phyloP scores from a whole-genome alignment of 495 filamentous ascomycete genomes.

The Jackrogersella multiformis region DNA sequence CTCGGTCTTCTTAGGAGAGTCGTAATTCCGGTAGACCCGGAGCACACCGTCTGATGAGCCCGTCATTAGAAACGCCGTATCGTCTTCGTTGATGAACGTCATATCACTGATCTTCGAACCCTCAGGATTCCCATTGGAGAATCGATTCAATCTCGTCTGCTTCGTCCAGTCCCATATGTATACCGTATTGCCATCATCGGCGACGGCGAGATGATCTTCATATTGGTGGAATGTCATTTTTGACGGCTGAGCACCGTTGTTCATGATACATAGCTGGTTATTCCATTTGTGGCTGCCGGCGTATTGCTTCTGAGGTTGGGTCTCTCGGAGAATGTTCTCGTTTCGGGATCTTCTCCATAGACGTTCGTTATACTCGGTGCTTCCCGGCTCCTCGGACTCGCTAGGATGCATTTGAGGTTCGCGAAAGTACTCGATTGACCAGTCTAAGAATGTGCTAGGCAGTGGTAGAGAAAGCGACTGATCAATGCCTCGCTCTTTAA shows the following conservation, averaged over 20 bases:
- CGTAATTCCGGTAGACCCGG: constrained; percentile 92
- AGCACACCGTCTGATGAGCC: constrained; percentile 94
- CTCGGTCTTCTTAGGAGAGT: constrained; percentile 74
- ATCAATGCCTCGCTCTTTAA: constrained; percentile 66
- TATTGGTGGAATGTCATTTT: constrained; percentile 98
- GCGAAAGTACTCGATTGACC: constrained; percentile 98
- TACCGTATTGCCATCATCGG: constrained; percentile 89
- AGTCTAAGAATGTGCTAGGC: constrained; percentile 85
- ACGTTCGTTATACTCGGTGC: constrained; percentile 94
- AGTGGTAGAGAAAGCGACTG: constrained; percentile 73
- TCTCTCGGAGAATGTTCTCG: constrained; percentile 87
- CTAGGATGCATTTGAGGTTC: constrained; percentile 98
- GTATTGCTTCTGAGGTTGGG: constrained; percentile 89
- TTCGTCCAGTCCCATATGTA: constrained; percentile 94
- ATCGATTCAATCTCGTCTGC: constrained; percentile 75
- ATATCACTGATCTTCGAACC: constrained; percentile 94
- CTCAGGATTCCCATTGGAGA: constrained; percentile 91
- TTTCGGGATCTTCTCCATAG: constrained; percentile 94
- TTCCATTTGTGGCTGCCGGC: constrained; percentile 88
- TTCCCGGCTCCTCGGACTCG: constrained; percentile 95
- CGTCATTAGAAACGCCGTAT: constrained; percentile 92
- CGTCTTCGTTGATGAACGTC: constrained; percentile 97
- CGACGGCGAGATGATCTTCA: constrained; percentile 93
- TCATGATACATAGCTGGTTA: constrained; percentile 76
- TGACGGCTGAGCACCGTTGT: constrained; percentile 85